Percentiles rank a stretch among this genome's conserved stretches.
Conservation (phyloP, 805 yeast species). For the Alloascoidea africana region DNA sequence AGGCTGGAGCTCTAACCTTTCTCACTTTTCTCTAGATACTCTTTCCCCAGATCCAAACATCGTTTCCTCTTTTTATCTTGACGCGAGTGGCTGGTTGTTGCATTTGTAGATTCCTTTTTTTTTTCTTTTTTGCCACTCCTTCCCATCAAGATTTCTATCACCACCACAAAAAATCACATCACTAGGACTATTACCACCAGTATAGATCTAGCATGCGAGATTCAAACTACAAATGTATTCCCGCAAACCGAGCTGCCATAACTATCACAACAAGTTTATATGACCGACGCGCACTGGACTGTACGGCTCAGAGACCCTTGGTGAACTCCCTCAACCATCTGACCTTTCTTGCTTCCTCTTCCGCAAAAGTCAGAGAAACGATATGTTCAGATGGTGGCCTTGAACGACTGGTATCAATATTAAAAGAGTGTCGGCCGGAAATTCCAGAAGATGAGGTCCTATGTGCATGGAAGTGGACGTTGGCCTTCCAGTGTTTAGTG, state of each 20-base stretch:
- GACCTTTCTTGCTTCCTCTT: constrained; percentile 73
- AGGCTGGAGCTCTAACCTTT: too few species aligned
- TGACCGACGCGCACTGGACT: constrained; percentile 86
- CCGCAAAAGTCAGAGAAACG: constrained; percentile 83
- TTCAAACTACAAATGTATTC: constrained; percentile 66
- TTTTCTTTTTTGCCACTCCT: too few species aligned
- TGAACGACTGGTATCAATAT: constrained; percentile 71
- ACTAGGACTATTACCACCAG: too few species aligned
- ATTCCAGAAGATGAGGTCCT: constrained; percentile 18
- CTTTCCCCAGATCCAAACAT: too few species aligned
- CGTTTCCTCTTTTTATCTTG: too few species aligned
- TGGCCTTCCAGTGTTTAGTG: constrained; percentile 85
- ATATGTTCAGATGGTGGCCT: constrained; percentile 83
- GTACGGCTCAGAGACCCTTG: constrained; percentile 77
- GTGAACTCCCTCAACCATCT: constrained; percentile 86
- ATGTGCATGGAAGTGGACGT: constrained; percentile 95
- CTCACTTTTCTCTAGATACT: too few species aligned
- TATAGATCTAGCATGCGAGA: constrained; percentile 53
- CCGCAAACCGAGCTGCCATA: constrained; percentile 81
- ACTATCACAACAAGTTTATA: constrained; percentile 79
- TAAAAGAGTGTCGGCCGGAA: constrained; percentile 58
- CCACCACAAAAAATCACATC: too few species aligned
- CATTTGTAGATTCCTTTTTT: too few species aligned
- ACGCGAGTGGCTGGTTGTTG: too few species aligned
- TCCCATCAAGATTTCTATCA: too few species aligned